Evolutionary conservation across 1,139 yeast species (phyloP).

Genomic region (Scheffersomyces segobiensis): DNA sequence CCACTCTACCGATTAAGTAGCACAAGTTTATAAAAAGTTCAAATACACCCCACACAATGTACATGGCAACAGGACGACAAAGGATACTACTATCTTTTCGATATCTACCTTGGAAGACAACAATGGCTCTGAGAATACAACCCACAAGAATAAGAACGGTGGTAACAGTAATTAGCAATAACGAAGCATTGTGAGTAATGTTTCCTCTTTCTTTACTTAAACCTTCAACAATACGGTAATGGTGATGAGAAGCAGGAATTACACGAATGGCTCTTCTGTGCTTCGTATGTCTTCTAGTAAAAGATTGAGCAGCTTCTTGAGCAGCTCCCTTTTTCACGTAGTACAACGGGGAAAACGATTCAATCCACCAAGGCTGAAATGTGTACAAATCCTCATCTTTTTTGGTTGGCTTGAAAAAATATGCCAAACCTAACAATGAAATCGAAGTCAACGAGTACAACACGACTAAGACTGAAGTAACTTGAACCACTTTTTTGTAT

Average conservation of each 20-base stretch:
- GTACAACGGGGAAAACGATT: conserved; percentile 43
- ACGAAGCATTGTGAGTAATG: conserved; percentile 37
- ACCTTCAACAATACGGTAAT: conserved; percentile 43
- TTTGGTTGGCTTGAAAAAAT: conserved; percentile 41
- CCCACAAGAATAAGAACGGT: conserved; percentile 35
- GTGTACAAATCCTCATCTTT: conserved; percentile 46
- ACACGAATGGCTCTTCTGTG: conserved; percentile 47
- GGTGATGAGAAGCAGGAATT: conserved; percentile 47
- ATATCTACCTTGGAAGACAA: conserved; percentile 29
- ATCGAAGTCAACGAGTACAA: conserved; percentile 38
- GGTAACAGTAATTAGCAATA: conserved; percentile 31
- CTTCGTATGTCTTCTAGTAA: conserved; percentile 45
- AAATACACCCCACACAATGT: conserved; percentile 41
- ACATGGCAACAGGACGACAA: conserved; percentile 31
- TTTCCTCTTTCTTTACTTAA: conserved; percentile 40
- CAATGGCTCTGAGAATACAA: conserved; percentile 32
- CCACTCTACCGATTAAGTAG: conserved; percentile 45
- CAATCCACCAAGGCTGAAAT: conserved; percentile 52
- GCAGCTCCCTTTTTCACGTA: conserved; percentile 42
- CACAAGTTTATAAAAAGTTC: conserved; percentile 36
- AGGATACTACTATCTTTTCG: conserved; percentile 20
- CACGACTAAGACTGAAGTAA: conserved; percentile 31
- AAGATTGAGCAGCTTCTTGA: conserved; percentile 40
- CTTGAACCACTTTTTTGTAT: conserved; percentile 33
- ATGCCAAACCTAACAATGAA: conserved; percentile 37